Percentiles rank a stretch among this genome's conserved stretches.
Evolutionary conservation across 805 yeast genomes (phyloP).

Genomic region (Metschnikowia picachoensis): DNA sequence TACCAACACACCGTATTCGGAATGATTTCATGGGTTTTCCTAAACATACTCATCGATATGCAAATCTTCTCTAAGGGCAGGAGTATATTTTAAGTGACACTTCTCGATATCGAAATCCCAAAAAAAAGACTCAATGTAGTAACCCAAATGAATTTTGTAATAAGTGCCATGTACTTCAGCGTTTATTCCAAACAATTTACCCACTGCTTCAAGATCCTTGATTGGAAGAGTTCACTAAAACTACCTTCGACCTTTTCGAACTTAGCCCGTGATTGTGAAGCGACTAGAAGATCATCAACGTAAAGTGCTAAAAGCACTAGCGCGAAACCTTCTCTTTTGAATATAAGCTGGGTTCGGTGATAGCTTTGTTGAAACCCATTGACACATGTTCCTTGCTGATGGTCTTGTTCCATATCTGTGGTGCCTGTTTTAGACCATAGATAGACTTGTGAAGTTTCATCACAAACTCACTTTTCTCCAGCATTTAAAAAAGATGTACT

Average conservation of each 20-base stretch:
- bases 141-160: background rate
- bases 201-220: background rate
- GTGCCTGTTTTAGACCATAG: conserved; percentile 1
- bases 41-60: no score
- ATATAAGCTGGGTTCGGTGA: background rate
- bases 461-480: background rate
- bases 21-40: no score
- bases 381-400: background rate
- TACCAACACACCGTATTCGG: background rate
- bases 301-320: background rate
- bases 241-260: background rate
- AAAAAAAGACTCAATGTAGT: background rate
- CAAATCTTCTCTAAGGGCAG: no score
- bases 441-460: background rate
- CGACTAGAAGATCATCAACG: background rate
- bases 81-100: no score
- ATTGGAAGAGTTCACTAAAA: background rate
- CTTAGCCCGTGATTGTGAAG: background rate
- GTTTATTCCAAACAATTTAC: conserved; percentile 1
- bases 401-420: conserved; percentile 1
- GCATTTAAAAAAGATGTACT: no score
- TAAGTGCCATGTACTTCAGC: background rate
- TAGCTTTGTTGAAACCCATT: background rate
- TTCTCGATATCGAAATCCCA: no score
- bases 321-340: background rate